Evolutionary conservation across 2,329 filamentous ascomycete species (phyloP).

Genomic region (Aureobasidium pullulans): DNA sequence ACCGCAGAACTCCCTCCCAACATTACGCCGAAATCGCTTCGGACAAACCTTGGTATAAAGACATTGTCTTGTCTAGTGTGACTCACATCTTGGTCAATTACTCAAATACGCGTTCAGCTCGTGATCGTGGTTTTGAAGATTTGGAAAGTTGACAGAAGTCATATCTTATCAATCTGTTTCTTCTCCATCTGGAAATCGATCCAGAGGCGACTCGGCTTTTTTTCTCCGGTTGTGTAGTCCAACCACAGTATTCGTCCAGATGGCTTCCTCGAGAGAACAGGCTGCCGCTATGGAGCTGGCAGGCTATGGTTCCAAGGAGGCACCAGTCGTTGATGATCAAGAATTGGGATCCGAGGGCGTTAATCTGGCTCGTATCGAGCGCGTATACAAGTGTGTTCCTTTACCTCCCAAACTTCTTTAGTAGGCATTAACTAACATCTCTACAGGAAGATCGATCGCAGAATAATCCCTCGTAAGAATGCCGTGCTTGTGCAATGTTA

Average conservation of each 20-base stretch:
- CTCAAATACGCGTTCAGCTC: background rate
- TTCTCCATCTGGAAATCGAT: background rate
- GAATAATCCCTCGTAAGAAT: constrained; percentile 24
- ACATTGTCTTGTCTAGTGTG: background rate
- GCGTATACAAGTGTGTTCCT: constrained; percentile 13
- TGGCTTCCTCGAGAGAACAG: background rate
- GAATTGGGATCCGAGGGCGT: constrained; percentile 10
- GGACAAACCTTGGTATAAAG: background rate
- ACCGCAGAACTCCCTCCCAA: background rate
- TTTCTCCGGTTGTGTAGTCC: background rate
- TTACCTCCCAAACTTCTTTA: background rate
- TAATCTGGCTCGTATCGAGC: constrained; percentile 12
- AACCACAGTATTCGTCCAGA: background rate
- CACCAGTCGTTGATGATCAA: constrained; percentile 2
- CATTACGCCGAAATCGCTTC: background rate
- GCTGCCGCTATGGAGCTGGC: constrained; percentile 6
- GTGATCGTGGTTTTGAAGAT: background rate
- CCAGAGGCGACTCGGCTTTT: background rate
- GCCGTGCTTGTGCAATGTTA: background rate
- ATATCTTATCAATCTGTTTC: constrained; percentile 9
- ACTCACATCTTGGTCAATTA: background rate
- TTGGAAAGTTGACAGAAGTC: background rate
- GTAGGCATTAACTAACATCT: background rate
- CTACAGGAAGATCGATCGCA: constrained; percentile 21
- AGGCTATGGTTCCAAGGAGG: background rate